Conservation (phyloP, 2,329 filamentous ascomycete genomes). For the Fusarium piperis region DNA sequence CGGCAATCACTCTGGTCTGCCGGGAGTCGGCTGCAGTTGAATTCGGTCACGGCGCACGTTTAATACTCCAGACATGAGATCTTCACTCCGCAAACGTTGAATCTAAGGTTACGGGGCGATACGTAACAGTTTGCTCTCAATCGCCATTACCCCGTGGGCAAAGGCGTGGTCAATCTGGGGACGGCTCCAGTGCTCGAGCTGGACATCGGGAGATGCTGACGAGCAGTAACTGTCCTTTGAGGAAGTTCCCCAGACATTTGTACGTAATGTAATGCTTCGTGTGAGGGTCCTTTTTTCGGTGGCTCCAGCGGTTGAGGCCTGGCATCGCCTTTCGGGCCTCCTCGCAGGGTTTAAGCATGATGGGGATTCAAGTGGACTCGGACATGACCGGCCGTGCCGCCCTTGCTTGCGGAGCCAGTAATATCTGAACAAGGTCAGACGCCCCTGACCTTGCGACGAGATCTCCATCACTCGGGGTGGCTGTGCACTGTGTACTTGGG, state of each 20-base stretch:
- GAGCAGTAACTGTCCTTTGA: slow-evolving; percentile 12
- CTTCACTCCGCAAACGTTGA: slow-evolving; percentile 30
- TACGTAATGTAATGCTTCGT: slow-evolving; percentile 38
- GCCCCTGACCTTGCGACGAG: slow-evolving; percentile 20
- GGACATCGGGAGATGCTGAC: slow-evolving; percentile 11
- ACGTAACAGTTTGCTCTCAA: slow-evolving; percentile 39
- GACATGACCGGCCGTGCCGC: slow-evolving; percentile 36
- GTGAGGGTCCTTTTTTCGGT: slow-evolving; percentile 12
- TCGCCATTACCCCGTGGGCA: slow-evolving; percentile 38
- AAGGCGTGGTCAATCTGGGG: slow-evolving; percentile 37
- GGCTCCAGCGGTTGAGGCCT: slow-evolving; percentile 16
- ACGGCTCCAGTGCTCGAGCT: slow-evolving; percentile 34
- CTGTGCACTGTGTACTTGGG: slow-evolving; percentile 6
- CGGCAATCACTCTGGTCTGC: slow-evolving; percentile 31
- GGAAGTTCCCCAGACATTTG: slow-evolving; percentile 32
- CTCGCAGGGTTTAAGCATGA: slow-evolving; percentile 19
- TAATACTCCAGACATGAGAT: slow-evolving; percentile 15
- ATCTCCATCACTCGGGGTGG: not conserved
- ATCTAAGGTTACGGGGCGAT: slow-evolving; percentile 33
- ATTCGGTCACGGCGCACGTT: slow-evolving; percentile 9
- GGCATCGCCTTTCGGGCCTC: slow-evolving; percentile 6
- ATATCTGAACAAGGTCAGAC: not conserved
- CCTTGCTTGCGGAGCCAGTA: slow-evolving; percentile 30
- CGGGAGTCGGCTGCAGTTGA: slow-evolving; percentile 12
- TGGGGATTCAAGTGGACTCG: slow-evolving; percentile 24